Evolutionary conservation across 257 asterid genomes (phyloP).

Genomic region (Verbascum thapsus): DNA sequence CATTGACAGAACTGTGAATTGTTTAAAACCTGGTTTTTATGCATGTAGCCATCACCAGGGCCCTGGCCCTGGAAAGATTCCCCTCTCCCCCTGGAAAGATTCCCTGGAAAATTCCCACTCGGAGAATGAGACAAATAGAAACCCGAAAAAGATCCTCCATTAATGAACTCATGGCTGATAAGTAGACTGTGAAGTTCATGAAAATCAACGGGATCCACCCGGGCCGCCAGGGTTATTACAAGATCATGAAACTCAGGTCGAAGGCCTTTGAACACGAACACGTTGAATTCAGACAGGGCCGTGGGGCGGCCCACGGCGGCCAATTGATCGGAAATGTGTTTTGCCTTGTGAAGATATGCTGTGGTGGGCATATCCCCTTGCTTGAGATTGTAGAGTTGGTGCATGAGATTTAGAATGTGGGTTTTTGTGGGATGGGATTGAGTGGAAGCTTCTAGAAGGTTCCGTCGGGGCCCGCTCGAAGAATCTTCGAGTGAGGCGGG

Average conservation of each 20-base stretch:
- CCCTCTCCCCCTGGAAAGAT: too few relatives aligned
- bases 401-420: slow-evolving; percentile 1
- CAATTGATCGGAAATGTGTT: slow-evolving; percentile 6
- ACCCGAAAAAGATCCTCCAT: background rate
- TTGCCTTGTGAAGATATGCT: slow-evolving; percentile 30
- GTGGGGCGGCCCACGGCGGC: slow-evolving; percentile 17
- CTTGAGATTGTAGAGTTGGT: slow-evolving; percentile 18
- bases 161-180: slow-evolving; percentile 22
- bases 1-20: background rate
- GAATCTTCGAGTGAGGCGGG: background rate
- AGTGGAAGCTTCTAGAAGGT: background rate
- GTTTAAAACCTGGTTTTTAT: background rate
- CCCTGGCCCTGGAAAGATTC: too few relatives aligned
- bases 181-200: slow-evolving; percentile 21
- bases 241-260: slow-evolving; percentile 23
- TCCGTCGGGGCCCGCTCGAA: too few relatives aligned
- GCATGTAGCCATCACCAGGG: background rate
- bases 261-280: slow-evolving; percentile 24
- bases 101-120: too few relatives aligned
- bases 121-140: background rate
- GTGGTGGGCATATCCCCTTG: slow-evolving; percentile 28
- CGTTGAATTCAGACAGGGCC: slow-evolving; percentile 17
- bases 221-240: slow-evolving; percentile 1
- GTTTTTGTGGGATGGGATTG: background rate
- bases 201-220: slow-evolving; percentile 13